A percentile compares a stretch with the other conserved stretches of the same genome.
phyloP scores from a whole-genome alignment of 2,329 filamentous ascomycete genomes.

The Arthrobotrys pseudoclavata region DNA sequence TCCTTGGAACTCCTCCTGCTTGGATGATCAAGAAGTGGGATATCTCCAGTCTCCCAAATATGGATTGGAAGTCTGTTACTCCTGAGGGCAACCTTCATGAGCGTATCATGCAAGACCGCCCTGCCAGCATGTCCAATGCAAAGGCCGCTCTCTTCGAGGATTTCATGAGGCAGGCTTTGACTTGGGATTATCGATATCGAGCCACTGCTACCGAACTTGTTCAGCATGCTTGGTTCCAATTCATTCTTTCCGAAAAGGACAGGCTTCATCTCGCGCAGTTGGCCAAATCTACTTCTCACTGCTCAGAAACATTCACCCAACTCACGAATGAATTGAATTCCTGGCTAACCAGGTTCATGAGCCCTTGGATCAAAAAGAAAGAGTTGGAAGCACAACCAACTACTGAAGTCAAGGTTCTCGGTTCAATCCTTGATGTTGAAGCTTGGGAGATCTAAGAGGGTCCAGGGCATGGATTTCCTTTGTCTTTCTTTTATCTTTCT shows the following conservation, averaged over 20 bases:
- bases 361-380: conserved; percentile 31
- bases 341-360: conserved; percentile 15
- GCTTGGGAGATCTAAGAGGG: conserved; percentile 17
- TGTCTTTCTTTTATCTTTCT: conserved; percentile 34
- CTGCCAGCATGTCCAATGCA: conserved; percentile 30
- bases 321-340: conserved; percentile 3
- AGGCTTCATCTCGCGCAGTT: conserved; percentile 11
- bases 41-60: conserved; percentile 37
- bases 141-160: conserved; percentile 48
- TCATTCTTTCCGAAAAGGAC: conserved; percentile 38
- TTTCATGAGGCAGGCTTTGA: conserved; percentile 47
- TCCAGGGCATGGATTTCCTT: background rate
- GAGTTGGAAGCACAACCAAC: conserved; percentile 29
- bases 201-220: conserved; percentile 49
- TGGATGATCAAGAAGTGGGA: conserved; percentile 51
- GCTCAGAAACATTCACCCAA: conserved; percentile 16
- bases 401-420: conserved; percentile 9
- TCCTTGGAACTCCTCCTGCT: conserved; percentile 51
- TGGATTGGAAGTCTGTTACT: conserved; percentile 36
- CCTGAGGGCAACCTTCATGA: conserved; percentile 45
- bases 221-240: conserved; percentile 53
- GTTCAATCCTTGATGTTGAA: conserved; percentile 12
- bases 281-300: background rate
- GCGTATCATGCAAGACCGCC: conserved; percentile 48
- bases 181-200: conserved; percentile 54